Conservation (phyloP, 371 early-diverging fungal genomes). For the Rhizopus microsporus region DNA sequence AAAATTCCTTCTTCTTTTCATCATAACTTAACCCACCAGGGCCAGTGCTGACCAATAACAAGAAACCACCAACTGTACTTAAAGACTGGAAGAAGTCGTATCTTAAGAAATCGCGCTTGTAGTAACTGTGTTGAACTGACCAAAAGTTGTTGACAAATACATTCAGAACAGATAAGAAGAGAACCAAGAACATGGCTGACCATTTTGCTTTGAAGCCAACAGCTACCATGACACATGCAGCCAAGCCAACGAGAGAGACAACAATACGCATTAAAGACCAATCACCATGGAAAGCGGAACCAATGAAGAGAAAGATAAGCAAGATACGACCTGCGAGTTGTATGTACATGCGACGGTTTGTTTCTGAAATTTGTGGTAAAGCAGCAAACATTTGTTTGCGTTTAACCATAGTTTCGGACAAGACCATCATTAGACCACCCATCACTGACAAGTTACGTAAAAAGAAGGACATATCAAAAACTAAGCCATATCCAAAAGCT, state of each 20-base stretch:
- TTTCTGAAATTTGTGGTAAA: constrained; percentile 81
- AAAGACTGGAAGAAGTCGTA: constrained; percentile 98
- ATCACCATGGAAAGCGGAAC: constrained; percentile 85
- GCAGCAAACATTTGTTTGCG: constrained; percentile 84
- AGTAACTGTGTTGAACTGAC: constrained; percentile 79
- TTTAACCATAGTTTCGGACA: constrained; percentile 74
- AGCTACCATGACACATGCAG: constrained; percentile 92
- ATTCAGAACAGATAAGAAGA: constrained; percentile 86
- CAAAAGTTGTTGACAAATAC: constrained; percentile 96
- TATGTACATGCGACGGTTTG: constrained; percentile 81
- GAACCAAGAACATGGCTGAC: constrained; percentile 90
- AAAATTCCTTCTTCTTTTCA: constrained; percentile 95
- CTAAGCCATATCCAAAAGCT: constrained; percentile 90
- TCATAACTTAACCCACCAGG: constrained; percentile 93
- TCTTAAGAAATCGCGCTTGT: constrained; percentile 90
- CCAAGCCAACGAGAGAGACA: constrained; percentile 75
- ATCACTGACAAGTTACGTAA: constrained; percentile 90
- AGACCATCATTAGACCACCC: constrained; percentile 93
- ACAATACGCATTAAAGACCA: constrained; percentile 71
- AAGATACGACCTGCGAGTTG: constrained; percentile 91
- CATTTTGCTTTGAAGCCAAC: constrained; percentile 97
- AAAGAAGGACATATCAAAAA: constrained; percentile 88
- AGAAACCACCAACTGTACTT: constrained; percentile 93
- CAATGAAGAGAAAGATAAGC: constrained; percentile 88
- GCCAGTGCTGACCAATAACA: constrained; percentile 89